phyloP scores from a whole-genome alignment of 441 rosid genomes.

The Erodium moschatum region DNA sequence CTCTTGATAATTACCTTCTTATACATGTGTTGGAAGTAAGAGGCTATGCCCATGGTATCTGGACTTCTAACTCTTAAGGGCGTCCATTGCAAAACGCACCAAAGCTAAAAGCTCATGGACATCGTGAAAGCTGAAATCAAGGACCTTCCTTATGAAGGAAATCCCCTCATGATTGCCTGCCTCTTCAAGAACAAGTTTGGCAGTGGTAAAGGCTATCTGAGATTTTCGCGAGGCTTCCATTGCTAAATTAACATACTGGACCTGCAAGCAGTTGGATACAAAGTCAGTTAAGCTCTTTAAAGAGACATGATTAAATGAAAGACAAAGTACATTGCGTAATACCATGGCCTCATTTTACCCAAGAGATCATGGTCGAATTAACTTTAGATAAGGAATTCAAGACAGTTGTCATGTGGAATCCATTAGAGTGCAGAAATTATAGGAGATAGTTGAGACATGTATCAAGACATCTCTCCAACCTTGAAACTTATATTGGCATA shows the following conservation, averaged over 20 bases:
- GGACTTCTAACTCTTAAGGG: not conserved
- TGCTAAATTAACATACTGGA: conserved; percentile 4
- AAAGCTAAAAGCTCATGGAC: conserved; percentile 6
- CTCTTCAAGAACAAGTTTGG: conserved; percentile 9
- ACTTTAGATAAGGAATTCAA: too few species aligned
- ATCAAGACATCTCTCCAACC: too few species aligned
- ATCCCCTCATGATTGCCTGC: conserved; percentile 6
- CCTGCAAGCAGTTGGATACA: conserved; percentile 3
- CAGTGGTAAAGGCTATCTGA: conserved; percentile 7
- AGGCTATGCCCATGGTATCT: too few species aligned
- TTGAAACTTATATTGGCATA: too few species aligned
- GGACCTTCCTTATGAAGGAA: conserved; percentile 8
- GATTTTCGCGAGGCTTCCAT: conserved; percentile 7
- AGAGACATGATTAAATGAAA: not conserved
- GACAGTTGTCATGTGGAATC: too few species aligned
- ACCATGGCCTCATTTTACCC: too few species aligned
- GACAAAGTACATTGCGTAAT: too few species aligned
- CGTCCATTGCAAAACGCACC: conserved; percentile 3
- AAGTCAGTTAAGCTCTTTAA: not conserved
- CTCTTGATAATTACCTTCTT: not conserved
- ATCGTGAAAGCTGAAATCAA: conserved; percentile 10
- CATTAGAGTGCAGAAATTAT: too few species aligned
- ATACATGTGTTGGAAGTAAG: not conserved
- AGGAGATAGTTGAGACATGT: too few species aligned
- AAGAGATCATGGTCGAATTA: too few species aligned